Base-by-base conservation (phyloP, 2,329 filamentous ascomycete genomes). In the Aspergillus novofumigatus region DNA sequence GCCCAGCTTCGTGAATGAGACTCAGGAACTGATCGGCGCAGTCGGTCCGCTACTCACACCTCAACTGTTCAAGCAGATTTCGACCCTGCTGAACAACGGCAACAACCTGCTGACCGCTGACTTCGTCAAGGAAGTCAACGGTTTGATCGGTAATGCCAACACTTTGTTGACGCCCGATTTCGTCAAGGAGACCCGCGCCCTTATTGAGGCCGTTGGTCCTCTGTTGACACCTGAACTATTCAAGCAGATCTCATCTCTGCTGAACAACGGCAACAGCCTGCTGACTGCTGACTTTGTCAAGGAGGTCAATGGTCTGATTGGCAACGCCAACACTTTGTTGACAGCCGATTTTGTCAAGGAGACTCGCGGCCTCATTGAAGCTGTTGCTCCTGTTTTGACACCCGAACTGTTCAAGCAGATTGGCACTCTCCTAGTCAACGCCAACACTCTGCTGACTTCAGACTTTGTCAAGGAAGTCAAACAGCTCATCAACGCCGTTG, bases 261-360 rank as follows among this genome's bases (percentile, higher is more conserved):
- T 54, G 42, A 32, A 54, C 32, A 54, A 54, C 44, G 52, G 52
- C 21, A 54, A 48, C n/a, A 35, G 26, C 20, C n/a, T 54, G 20
- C 26, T 54, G 51, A 52, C 57, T 32, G 38, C 62, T 20, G 21
- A 55, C 45, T 57, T 50, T 6, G 35, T 62, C 49, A 57, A 62
- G 51, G 55, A 65, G 28, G 55, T 68, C 32, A 58, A 57, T 23
- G 52, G 56, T 14, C 41, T 68, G 26, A 38, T 68, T 35, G 53
- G 41, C 7, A 68, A 67, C 21, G 66, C 68, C 57, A 63, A 72
- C 59, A 56, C 65, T 59, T 54, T 73, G 53, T 61, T 73, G 67
- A 63, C 69, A 17, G 58, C 69, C 59, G 59, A 69, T 26, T 60
- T 71, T 58, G 58, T 72, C 54, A 61, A 74, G 51, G 59, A 72